Evolutionary conservation across 1,284 basidiomycete species (phyloP), one percentile per base, ranked within the genome.

Genomic region (Leucocoprinus gongylophorus): DNA sequence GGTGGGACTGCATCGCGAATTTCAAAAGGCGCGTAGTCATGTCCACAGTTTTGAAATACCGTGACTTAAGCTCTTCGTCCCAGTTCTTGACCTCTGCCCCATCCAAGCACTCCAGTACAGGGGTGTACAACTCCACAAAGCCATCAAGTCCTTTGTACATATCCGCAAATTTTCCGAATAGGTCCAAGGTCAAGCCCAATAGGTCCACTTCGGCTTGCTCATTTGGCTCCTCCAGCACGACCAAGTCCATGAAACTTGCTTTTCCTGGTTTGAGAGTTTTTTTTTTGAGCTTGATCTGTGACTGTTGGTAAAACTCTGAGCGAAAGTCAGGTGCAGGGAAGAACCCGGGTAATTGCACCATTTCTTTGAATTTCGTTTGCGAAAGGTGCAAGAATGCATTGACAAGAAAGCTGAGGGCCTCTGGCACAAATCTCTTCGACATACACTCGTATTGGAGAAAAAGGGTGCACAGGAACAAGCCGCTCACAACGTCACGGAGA

Each of bases 351-450:
- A 90, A 59, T 1, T 72, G 69, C 43, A 68, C 67, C 35, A 62
- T 64, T 53, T 72, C 64, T 30, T 69, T 67, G 63, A 81, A 83
- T 15, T 60, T 59, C 59, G 81, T 78, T 0, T 88, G 89, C 0
- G 85, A 76, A 8, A 98, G 78, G 58, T 90, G 81, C 21, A 92
- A 69, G 30, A 91, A 66, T 2, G 81, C 65, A 54, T 86, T 86
- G 15, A 84, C 71, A 30, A 92, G 63, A 63, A 95, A 95, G 67
- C 90, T 95, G 57, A 94, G 64, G 1, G 80, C 90, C 67, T 99
- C 97, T 0, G 97, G 97, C 2, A 97, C 80, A 37, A 95, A 70
- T 4, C 95, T 83, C 64, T 90, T 92, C 13, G 92, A 95, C 41
- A 90, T 69, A 23, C 71, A 66, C 72, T 99, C 95, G 61, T 87